Percentiles rank a stretch among this genome's conserved stretches.
Conservation (phyloP, 2,329 filamentous ascomycete species). For the Cladorrhinum sp. region DNA sequence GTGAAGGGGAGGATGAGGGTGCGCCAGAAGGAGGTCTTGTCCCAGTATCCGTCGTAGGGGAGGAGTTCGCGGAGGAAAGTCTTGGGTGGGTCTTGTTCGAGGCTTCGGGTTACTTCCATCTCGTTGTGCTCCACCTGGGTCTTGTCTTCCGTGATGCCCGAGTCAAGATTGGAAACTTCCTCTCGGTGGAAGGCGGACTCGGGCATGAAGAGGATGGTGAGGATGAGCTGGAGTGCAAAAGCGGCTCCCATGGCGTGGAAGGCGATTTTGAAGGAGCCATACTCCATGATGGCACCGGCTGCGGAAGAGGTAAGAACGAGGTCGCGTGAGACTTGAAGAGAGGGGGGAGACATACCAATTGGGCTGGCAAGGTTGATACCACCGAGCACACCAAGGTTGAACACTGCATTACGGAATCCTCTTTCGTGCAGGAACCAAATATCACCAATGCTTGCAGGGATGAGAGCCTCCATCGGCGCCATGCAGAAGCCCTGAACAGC, state of each 20-base stretch:
- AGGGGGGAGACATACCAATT: conserved; percentile 32
- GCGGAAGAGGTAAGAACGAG: background rate
- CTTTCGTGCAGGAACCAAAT: conserved; percentile 1
- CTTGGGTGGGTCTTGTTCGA: background rate
- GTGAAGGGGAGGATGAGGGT: conserved; percentile 37
- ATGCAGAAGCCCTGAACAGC: background rate
- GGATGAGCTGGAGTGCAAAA: background rate
- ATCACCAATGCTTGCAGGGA: background rate
- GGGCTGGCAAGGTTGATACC: background rate
- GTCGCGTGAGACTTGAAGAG: conserved; percentile 20
- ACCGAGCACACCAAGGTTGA: background rate
- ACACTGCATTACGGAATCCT: background rate
- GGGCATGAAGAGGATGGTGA: conserved; percentile 1
- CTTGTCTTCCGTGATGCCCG: background rate
- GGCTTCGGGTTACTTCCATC: background rate
- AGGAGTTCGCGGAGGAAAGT: conserved; percentile 32
- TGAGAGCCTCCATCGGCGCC: background rate
- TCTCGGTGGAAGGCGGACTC: background rate
- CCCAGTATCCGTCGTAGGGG: conserved; percentile 39
- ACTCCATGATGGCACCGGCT: background rate
- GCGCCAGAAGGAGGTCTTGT: conserved; percentile 36
- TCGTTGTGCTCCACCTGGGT: background rate
- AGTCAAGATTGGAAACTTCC: background rate
- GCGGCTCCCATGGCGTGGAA: conserved; percentile 1
- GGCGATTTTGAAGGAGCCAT: background rate